phyloP scores from a whole-genome alignment of 1,284 basidiomycete species.

The Kalmanozyma brasiliensis region DNA sequence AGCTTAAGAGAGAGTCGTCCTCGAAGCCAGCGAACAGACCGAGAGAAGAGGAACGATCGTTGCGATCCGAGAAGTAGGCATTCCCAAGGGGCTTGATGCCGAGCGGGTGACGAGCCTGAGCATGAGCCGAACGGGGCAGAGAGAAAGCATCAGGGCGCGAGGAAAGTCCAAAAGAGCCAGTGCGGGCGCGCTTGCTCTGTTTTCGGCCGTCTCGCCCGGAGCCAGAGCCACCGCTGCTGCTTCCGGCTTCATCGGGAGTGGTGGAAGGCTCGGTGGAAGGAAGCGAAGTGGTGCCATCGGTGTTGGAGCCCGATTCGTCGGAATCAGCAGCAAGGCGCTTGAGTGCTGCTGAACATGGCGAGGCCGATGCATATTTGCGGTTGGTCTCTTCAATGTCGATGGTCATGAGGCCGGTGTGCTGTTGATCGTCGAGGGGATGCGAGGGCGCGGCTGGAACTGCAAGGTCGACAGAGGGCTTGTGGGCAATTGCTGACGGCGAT shows the following conservation, averaged over 20 bases:
- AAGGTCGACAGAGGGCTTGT: background rate
- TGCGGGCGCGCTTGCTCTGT: slow-evolving; percentile 20
- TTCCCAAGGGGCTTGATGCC: slow-evolving; percentile 62
- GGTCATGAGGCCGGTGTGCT: slow-evolving; percentile 19
- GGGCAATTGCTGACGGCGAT: too few species aligned
- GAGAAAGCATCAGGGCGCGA: background rate
- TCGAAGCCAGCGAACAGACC: slow-evolving; percentile 49
- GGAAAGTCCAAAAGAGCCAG: slow-evolving; percentile 16
- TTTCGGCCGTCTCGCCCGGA: slow-evolving; percentile 7
- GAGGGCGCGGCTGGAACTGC: background rate
- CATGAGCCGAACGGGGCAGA: slow-evolving; percentile 10
- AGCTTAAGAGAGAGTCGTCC: slow-evolving; percentile 54
- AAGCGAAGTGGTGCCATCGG: slow-evolving; percentile 37
- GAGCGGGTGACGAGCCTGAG: slow-evolving; percentile 54
- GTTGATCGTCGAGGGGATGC: slow-evolving; percentile 1
- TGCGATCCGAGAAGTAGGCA: slow-evolving; percentile 48
- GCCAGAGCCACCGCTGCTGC: slow-evolving; percentile 15
- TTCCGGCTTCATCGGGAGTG: slow-evolving; percentile 30
- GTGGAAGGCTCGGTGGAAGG: slow-evolving; percentile 43
- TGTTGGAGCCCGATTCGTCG: slow-evolving; percentile 31
- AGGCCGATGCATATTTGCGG: slow-evolving; percentile 28
- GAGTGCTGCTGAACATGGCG: slow-evolving; percentile 22
- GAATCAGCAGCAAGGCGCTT: slow-evolving; percentile 40
- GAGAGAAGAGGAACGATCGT: slow-evolving; percentile 44
- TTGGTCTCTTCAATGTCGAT: slow-evolving; percentile 43